A percentile compares a stretch with the other conserved stretches of the same genome.
These are phyloP conservation scores for Cladophialophora carrionii DNA, from an alignment of 2,329 filamentous ascomycete genomes.

Conservation along the genomic window DNA sequence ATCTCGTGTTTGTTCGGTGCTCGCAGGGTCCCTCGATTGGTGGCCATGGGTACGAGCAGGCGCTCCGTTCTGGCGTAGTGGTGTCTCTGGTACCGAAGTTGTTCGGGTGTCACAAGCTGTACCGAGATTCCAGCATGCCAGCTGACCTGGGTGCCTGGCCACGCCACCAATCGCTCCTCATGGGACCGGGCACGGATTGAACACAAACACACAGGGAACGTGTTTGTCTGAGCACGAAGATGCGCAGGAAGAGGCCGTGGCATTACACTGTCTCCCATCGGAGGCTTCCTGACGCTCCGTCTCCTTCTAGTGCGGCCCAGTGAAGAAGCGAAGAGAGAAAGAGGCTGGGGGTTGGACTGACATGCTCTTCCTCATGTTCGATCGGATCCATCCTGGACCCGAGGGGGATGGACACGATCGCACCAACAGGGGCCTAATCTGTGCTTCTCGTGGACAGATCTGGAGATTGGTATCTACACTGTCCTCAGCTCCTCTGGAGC, in stretches of 20 bases:
- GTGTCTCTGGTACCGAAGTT: slow-evolving; percentile 1
- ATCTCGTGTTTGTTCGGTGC: neutral
- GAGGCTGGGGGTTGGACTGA: neutral
- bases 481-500: neutral
- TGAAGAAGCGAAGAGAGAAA: no score
- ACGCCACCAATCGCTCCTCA: neutral
- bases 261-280: neutral
- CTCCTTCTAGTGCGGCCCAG: neutral
- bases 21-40: neutral
- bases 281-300: neutral
- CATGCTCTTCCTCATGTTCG: neutral
- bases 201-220: neutral
- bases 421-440: neutral
- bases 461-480: neutral
- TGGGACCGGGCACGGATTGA: neutral
- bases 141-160: neutral
- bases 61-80: neutral
- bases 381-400: neutral
- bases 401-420: neutral
- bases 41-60: neutral
- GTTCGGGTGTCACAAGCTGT: neutral
- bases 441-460: neutral
- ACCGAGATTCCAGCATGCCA: neutral
- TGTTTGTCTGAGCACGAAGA: neutral
- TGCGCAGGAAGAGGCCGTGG: neutral